These are phyloP conservation scores for Penicillium steckii DNA, from an alignment of 495 filamentous ascomycete genomes.

Conservation along the genomic window DNA sequence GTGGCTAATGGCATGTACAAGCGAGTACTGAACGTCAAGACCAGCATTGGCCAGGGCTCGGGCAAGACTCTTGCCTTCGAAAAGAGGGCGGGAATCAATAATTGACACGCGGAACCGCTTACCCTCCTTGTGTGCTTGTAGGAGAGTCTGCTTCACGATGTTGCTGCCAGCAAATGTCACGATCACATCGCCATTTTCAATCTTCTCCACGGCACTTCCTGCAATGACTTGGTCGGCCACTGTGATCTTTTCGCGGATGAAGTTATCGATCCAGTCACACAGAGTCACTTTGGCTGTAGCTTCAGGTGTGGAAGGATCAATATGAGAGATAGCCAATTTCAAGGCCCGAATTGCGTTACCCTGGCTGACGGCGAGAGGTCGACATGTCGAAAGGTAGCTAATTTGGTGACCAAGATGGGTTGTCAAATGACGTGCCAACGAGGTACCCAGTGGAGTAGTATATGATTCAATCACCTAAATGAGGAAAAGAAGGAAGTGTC, in stretches of 20 bases:
- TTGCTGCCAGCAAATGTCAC: conserved; percentile 88
- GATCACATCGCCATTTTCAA: conserved; percentile 76
- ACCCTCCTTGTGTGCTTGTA: conserved; percentile 65
- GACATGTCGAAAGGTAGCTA: conserved; percentile 86
- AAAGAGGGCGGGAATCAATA: conserved; percentile 76
- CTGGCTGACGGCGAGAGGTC: conserved; percentile 89
- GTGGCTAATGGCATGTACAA: conserved; percentile 71
- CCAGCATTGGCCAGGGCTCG: conserved; percentile 64
- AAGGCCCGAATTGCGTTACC: conserved; percentile 94
- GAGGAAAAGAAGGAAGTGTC: conserved; percentile 9
- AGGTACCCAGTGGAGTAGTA: conserved; percentile 77
- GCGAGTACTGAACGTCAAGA: conserved; percentile 74
- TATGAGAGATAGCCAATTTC: conserved; percentile 81
- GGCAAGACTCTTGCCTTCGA: conserved; percentile 77
- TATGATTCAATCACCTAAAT: conserved; percentile 85
- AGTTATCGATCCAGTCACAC: conserved; percentile 78
- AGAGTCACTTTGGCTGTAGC: conserved; percentile 72
- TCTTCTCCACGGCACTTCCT: conserved; percentile 66
- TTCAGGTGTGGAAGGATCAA: conserved; percentile 81
- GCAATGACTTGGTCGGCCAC: conserved; percentile 84
- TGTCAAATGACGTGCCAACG: conserved; percentile 85
- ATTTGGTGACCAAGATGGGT: conserved; percentile 95
- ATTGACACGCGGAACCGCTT: conserved; percentile 80
- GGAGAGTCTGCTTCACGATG: conserved; percentile 76
- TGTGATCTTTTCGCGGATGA: conserved; percentile 86